phyloP scores from a whole-genome alignment of 768 basidiomycete species.

The Russula griseocarnosa region DNA sequence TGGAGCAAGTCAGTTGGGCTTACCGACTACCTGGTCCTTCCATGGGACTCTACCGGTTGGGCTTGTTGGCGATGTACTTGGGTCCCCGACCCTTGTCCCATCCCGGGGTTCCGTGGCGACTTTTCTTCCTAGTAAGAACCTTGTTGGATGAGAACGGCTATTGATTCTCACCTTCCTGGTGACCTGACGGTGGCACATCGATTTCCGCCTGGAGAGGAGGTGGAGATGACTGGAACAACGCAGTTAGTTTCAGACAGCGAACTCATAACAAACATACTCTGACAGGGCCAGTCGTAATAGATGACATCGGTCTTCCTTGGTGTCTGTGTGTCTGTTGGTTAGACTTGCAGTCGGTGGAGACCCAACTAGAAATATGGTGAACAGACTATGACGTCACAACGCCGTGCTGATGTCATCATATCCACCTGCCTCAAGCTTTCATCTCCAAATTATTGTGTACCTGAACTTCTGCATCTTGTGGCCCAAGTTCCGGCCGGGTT shows the following conservation, averaged over 20 bases:
- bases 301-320: background rate
- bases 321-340: too few relatives aligned
- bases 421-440: too few relatives aligned
- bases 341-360: background rate
- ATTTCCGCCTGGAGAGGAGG: background rate
- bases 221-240: background rate
- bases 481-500: too few relatives aligned
- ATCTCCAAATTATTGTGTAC: too few relatives aligned
- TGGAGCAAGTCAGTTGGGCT: constrained; percentile 16
- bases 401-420: background rate
- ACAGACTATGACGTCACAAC: constrained; percentile 1
- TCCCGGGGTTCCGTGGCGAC: constrained; percentile 37
- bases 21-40: constrained; percentile 58
- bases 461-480: too few relatives aligned
- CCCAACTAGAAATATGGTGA: background rate
- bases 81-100: constrained; percentile 34
- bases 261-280: background rate
- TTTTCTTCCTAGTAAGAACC: background rate
- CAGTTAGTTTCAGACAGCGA: background rate
- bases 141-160: background rate
- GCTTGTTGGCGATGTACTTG: constrained; percentile 25
- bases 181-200: constrained; percentile 30
- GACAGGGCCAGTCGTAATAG: background rate
- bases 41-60: constrained; percentile 42
- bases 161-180: constrained; percentile 36